Evolutionary conservation across 2,329 filamentous ascomycete species (phyloP), one percentile per base, ranked within the genome.

Genomic region (Cytospora piceicola): DNA sequence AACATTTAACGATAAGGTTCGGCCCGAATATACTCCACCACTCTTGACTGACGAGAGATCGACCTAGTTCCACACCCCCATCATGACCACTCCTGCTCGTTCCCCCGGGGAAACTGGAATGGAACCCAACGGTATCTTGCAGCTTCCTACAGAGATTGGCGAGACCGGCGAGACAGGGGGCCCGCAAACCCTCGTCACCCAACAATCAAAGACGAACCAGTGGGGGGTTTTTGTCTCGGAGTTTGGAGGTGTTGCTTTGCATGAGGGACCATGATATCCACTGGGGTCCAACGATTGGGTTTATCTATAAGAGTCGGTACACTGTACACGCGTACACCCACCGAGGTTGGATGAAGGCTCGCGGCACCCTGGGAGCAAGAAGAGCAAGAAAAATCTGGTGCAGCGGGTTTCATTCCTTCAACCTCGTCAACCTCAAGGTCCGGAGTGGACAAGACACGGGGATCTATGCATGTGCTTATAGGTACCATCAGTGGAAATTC

Each of bases 71-170:
- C 39, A 42, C 39, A 42, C 39, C 39, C 20, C 39, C 39, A 42
- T 42, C 20, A 42, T 17, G 39, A 42, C 15, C 39, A 42, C 39
- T n/a, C 34, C 20, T 42, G 15, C 15, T 12, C 5, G 9, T 11
- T 17, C 39, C 39, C 8, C 9, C 20, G 39, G 39, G 8, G 15
- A 42, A 20, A 30, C 9, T 58, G 52, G 58, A 46, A 58, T 53
- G 58, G 58, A 46, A 58, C 58, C 9, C 56, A 46, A 39, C 57
- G 53, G 29, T 58, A 61, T 60, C 63, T 65, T 52, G 57, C 63
- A 61, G 57, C 49, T 9, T 27, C 49, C 14, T 29, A 22, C 14
- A 36, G n/a, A 65, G 57, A 65, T 65, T 61, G 14, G 63, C 57
- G 63, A 56, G 57, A 39, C 51, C 36, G 34, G 34, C 34, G 34